These are phyloP conservation scores for Rehmannia glutinosa DNA, from an alignment of 257 asterid species.

Conservation along the genomic window DNA sequence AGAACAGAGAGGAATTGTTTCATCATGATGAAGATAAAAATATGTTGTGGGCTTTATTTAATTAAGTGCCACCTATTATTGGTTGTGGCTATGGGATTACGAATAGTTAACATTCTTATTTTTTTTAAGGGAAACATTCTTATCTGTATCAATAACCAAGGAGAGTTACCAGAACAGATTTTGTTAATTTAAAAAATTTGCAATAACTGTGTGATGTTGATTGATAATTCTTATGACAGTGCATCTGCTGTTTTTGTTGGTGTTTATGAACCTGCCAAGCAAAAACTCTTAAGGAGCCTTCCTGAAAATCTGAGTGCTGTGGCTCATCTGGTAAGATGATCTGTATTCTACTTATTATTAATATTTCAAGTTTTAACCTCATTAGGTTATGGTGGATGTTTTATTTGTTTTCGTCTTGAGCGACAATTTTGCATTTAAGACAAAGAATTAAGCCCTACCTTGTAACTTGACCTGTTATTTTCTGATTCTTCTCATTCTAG, in stretches of 20 bases:
- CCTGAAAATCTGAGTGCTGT: constrained; percentile 91
- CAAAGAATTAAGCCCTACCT: background rate
- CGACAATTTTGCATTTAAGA: background rate
- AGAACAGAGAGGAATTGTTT: background rate
- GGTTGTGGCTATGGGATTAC: background rate
- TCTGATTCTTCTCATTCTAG: background rate
- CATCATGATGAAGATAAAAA: background rate
- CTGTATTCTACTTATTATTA: constrained; percentile 7
- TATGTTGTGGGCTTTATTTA: background rate
- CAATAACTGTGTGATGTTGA: background rate
- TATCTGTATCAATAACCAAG: background rate
- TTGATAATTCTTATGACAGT: constrained; percentile 40
- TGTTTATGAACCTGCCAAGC: constrained; percentile 95
- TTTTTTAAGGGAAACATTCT: no score
- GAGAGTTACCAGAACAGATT: background rate
- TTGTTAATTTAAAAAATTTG: no score
- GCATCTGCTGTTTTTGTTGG: constrained; percentile 98
- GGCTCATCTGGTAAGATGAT: constrained; percentile 88
- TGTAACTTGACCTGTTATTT: background rate
- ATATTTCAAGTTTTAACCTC: background rate
- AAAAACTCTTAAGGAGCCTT: constrained; percentile 59
- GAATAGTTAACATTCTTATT: background rate
- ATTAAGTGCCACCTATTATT: background rate
- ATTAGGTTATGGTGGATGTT: background rate
- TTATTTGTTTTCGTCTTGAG: background rate